Evolutionary conservation across 1,139 yeast genomes (phyloP).

Genomic region (Taphrina flavorubra): DNA sequence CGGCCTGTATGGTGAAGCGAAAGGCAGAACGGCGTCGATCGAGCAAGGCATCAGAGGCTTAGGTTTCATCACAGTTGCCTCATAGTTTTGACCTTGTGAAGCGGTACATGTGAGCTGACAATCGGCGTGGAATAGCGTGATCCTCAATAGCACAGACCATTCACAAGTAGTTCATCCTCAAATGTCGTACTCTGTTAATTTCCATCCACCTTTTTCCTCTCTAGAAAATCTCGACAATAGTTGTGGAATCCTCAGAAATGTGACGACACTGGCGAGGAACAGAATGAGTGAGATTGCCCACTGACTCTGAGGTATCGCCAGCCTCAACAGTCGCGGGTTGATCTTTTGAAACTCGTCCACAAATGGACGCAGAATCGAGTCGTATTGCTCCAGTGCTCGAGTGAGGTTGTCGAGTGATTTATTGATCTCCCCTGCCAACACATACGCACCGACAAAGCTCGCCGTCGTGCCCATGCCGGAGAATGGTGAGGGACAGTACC

Average conservation of each 20-base stretch:
- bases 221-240: neutral
- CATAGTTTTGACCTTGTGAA: too few relatives aligned
- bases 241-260: neutral
- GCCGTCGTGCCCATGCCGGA: conserved; percentile 15
- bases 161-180: neutral
- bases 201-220: neutral
- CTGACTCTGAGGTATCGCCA: neutral
- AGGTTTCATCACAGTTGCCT: conserved; percentile 1
- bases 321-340: neutral
- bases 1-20: conserved; percentile 1
- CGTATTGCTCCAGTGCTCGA: neutral
- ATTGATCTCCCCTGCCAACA: conserved; percentile 18
- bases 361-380: neutral
- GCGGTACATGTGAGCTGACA: too few relatives aligned
- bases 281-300: neutral
- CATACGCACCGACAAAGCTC: conserved; percentile 15
- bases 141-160: too few relatives aligned
- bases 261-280: neutral
- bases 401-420: neutral
- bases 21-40: neutral
- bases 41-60: conserved; percentile 12
- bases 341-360: neutral
- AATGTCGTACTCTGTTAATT: neutral
- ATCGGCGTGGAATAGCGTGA: too few relatives aligned
- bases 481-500: conserved; percentile 21